Base-by-base conservation (phyloP, 2,329 filamentous ascomycete species). In the Basipetospora chlamydospora region DNA sequence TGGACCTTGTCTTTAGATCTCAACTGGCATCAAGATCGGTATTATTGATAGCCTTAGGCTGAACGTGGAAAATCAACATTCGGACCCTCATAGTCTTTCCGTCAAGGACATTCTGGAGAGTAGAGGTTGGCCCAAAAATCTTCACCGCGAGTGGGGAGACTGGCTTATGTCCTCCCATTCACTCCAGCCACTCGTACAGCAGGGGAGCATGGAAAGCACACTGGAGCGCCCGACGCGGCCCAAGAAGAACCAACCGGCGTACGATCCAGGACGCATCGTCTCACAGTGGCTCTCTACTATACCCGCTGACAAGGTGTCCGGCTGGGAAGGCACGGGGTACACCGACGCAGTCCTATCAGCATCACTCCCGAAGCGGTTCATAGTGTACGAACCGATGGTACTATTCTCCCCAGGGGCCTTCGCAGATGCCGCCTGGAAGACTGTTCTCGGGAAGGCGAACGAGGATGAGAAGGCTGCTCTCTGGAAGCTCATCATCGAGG, bases 321-420 rank as follows among this genome's bases (percentile, higher is more conserved):
- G 26, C 5, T 29, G 26, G 34, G 25, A 29, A n/a, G 12, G 25
- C 8, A 6, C 4, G 10, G 25, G 26, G 4, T 9, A 22, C 18
- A 28, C 34, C 12, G 35, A 16, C 18, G 20, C 17, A 8, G 20
- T 17, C 12, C 28, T 38, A 5, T 18, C 35, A 6, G 28, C 22
- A 9, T 16, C 18, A 8, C 21, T 39, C 12, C 73, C 74, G 0
- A 73, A 68, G 44, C 57, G 73, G 42, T 79, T 71, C 62, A 66
- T 66, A 0, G 57, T 68, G 10, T 78, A 79, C 46, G 66, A 68
- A 39, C 72, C 73, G 8, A 70, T 79, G 64, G 63, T 66, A 4
- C 58, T 78, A 12, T 59, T 79, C 2, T 72, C 74, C 0, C 61
- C 66, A 0, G 72, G 72, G 18, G 72, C 70, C 44, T 76, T 78